Evolutionary conservation across 768 basidiomycete genomes (phyloP).

Genomic region (Podaxis sp.): DNA sequence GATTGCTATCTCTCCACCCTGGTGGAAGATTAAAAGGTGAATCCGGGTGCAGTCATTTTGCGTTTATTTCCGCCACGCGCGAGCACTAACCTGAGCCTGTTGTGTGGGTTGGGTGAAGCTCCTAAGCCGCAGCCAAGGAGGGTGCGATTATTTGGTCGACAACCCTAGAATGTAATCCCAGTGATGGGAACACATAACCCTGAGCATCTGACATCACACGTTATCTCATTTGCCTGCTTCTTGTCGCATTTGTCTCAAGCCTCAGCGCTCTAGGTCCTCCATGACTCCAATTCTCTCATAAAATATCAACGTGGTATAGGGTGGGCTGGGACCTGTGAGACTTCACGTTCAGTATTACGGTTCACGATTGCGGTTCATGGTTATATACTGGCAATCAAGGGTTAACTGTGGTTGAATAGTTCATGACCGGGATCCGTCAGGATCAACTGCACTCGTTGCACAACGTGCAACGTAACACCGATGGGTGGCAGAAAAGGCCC

Average conservation of each 20-base stretch:
- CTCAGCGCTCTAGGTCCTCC: neutral
- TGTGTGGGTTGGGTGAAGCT: no score
- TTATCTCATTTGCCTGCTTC: neutral
- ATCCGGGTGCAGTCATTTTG: conserved; percentile 2
- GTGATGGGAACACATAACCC: conserved; percentile 4
- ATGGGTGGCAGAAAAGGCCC: conserved; percentile 2
- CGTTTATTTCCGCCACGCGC: no score
- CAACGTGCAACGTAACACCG: conserved; percentile 1
- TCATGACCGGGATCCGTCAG: conserved; percentile 8
- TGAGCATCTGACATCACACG: neutral
- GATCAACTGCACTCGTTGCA: conserved; percentile 1
- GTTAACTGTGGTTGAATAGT: neutral
- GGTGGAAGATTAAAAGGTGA: neutral
- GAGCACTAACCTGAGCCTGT: no score
- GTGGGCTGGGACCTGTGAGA: neutral
- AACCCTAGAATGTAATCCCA: neutral
- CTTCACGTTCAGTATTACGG: neutral
- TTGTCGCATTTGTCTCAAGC: neutral
- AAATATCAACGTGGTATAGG: neutral
- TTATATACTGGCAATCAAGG: conserved; percentile 5
- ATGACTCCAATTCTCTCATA: neutral
- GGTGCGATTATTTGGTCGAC: neutral
- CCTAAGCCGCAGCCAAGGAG: no score
- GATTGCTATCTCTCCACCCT: conserved; percentile 1
- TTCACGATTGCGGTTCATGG: neutral